These are phyloP conservation scores for Mycosphaerelloides madeirae DNA, from an alignment of 2,329 filamentous ascomycete genomes.

Conservation along the genomic window DNA sequence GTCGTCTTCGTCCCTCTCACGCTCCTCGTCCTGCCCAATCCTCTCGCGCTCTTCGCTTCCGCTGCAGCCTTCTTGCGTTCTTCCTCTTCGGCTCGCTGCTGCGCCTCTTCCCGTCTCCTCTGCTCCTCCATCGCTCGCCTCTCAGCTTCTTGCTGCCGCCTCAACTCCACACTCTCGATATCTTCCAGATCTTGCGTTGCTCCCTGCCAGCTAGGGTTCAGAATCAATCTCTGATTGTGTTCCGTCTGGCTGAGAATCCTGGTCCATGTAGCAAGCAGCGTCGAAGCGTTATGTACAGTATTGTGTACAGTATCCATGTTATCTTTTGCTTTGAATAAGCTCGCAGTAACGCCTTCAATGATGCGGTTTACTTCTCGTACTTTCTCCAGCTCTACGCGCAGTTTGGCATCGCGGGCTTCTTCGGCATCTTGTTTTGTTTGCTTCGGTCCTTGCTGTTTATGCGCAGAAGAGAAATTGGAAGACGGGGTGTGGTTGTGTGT, in stretches of 20 bases:
- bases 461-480: conserved; percentile 31
- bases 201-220: conserved; percentile 86
- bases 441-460: conserved; percentile 38
- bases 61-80: conserved; percentile 53
- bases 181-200: conserved; percentile 81
- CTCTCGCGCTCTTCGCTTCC: conserved; percentile 36
- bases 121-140: conserved; percentile 74
- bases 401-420: conserved; percentile 65
- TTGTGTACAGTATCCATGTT: conserved; percentile 82
- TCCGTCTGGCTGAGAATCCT: conserved; percentile 94
- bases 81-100: conserved; percentile 50
- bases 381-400: conserved; percentile 75
- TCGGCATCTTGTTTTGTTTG: conserved; percentile 40
- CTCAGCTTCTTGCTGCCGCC: conserved; percentile 72
- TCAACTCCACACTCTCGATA: conserved; percentile 71
- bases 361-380: conserved; percentile 83
- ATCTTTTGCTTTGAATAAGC: conserved; percentile 64
- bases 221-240: conserved; percentile 87
- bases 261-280: conserved; percentile 90
- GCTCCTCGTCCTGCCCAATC: conserved; percentile 31
- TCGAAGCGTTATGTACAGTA: conserved; percentile 82
- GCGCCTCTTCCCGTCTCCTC: conserved; percentile 60
- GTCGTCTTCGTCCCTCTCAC: conserved; percentile 26
- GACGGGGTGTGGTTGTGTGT: conserved; percentile 28
- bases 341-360: conserved; percentile 72